Percentiles rank a stretch among this genome's conserved stretches.
Evolutionary conservation across 495 filamentous ascomycete genomes (phyloP).

Genomic region (Neurospora sp.): DNA sequence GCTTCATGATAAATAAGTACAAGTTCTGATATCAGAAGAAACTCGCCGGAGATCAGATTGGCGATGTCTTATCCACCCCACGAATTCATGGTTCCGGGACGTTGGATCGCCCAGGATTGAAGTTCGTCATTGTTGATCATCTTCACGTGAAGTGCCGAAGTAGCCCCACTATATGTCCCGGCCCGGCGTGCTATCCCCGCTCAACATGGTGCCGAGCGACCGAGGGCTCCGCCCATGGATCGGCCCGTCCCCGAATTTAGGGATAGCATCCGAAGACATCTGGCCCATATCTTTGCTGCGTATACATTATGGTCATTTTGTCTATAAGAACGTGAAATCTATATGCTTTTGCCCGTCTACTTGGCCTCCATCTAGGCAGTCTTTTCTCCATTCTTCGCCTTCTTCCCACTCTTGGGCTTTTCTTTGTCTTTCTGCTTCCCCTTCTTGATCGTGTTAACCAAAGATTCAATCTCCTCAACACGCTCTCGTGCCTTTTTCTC

Average conservation of each 20-base stretch:
- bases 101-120: not conserved
- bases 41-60: not conserved
- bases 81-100: not conserved
- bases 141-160: constrained; percentile 16
- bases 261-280: not conserved
- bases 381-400: constrained; percentile 11
- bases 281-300: not conserved
- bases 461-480: constrained; percentile 35
- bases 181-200: constrained; percentile 4
- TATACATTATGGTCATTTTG: not conserved
- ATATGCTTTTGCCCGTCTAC: not conserved
- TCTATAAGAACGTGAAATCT: not conserved
- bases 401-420: constrained; percentile 13
- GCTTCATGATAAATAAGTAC: not conserved
- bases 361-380: constrained; percentile 5
- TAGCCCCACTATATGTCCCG: constrained; percentile 5
- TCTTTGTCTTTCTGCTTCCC: constrained; percentile 29
- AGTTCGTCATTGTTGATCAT: constrained; percentile 11
- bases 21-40: not conserved
- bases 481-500: constrained; percentile 27
- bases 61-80: not conserved
- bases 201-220: not conserved
- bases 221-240: not conserved
- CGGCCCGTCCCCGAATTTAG: not conserved
- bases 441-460: constrained; percentile 30